Evolutionary conservation across 345 rosid genomes (phyloP), one percentile per base, ranked within the genome.

Genomic region (Boechera stricta): DNA sequence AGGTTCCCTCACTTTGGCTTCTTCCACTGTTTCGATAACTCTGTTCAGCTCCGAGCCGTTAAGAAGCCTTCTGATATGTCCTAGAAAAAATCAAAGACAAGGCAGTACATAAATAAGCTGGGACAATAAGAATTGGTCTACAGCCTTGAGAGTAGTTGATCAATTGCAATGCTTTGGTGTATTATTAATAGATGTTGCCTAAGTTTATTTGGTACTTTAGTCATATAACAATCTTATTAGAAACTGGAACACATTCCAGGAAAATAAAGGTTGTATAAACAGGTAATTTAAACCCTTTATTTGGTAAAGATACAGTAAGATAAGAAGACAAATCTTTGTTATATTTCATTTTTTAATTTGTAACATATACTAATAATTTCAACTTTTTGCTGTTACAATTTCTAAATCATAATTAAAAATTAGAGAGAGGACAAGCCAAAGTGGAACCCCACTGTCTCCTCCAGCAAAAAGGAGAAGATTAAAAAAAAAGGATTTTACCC

Each of bases 1-100:
- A 85, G 90, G 73, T 92, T 90, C 79, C 98, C 98, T 2, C 98
- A 94, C 81, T 94, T 73, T 13, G 97, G 97, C 3, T 94, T 94
- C 49, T 90, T 82, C 81, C 98, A 94, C 84, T 94, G 97, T 79
- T 91, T 85, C 48, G 96, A 94, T 63, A 87, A 94, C 84, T 92
- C 97, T 1, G 84, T 84, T 74, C 95, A 87, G 84, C 96, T 94
- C 74, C 86, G 87, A 75, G 84, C 88, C 70, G 97, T 94, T 59
- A 79, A 77, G 72, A 85, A 77, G 81, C 95, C 94, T 26, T 87
- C 91, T 0, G 94, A 89, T 71, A 78, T 80, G 59, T 63, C 80
- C 4, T 70, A 66, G 52, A 28, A 28, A 35, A 42, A 13, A 33
- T 33, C 16, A 15, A 39, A 44, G 12, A 44, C 68, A 7, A 64